phyloP scores from a whole-genome alignment of 176 grass and related monocot species.

The Eragrostis curvula region DNA sequence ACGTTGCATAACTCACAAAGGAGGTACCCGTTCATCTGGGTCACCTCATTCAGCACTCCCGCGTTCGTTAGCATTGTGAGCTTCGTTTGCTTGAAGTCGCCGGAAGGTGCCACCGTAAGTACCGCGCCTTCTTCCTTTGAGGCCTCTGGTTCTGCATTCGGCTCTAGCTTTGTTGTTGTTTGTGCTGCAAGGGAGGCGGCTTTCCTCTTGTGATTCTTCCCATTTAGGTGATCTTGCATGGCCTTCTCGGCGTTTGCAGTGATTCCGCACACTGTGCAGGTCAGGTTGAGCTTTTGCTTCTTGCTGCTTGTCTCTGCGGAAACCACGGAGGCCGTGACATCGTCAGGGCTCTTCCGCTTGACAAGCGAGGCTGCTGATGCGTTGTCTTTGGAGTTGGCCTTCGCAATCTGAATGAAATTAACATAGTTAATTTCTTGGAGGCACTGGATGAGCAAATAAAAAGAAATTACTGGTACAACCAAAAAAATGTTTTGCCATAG shows the following conservation, averaged over 20 bases:
- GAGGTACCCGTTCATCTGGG: constrained; percentile 52
- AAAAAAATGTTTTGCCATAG: background rate
- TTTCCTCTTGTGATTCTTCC: constrained; percentile 35
- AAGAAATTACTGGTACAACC: background rate
- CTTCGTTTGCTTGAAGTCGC: constrained; percentile 14
- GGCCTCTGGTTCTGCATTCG: background rate
- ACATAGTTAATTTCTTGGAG: background rate
- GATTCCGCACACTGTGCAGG: constrained; percentile 35
- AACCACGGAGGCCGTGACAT: background rate
- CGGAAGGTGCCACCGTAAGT: background rate
- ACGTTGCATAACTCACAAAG: constrained; percentile 45
- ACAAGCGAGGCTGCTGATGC: background rate
- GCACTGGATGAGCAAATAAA: background rate
- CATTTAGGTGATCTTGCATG: constrained; percentile 34
- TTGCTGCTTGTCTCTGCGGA: background rate
- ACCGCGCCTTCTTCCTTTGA: background rate
- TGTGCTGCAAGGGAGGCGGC: background rate
- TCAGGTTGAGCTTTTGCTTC: constrained; percentile 21
- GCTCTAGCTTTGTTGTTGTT: background rate
- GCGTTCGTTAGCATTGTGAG: background rate
- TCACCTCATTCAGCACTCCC: background rate
- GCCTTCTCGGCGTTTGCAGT: constrained; percentile 4
- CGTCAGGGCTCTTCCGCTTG: constrained; percentile 30
- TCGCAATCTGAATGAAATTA: background rate
- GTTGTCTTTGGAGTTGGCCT: background rate